Conservation (phyloP, 139 green algal genomes). For the Gonium pectorale region DNA sequence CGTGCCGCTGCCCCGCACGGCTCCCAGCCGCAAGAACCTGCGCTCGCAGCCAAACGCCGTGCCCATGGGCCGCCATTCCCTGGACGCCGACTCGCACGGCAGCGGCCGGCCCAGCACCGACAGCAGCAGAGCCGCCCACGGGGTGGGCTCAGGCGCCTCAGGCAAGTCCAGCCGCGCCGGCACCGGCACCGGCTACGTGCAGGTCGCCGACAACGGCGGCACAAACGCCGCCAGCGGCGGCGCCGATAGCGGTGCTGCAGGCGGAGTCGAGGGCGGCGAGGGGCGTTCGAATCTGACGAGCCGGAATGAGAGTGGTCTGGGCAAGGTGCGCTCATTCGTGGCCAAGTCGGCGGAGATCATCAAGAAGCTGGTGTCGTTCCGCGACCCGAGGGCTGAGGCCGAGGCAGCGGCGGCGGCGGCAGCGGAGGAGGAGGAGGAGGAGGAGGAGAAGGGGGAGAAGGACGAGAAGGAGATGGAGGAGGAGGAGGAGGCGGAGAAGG, state of each 20-base stretch:
- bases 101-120: neutral
- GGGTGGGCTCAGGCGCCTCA: neutral
- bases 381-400: neutral
- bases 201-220: neutral
- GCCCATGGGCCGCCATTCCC: no score
- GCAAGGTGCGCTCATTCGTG: neutral
- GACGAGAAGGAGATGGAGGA: neutral
- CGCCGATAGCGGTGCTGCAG: neutral
- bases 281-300: no score
- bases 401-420: neutral
- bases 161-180: neutral
- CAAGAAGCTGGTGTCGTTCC: neutral
- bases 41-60: no score
- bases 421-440: neutral
- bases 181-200: no score
- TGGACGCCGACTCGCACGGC: neutral
- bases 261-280: no score
- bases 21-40: neutral
- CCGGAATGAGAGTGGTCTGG: neutral
- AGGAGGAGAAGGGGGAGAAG: no score
- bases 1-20: neutral
- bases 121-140: no score
- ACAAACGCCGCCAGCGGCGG: neutral
- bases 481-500: neutral
- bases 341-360: constrained; percentile 7